phyloP scores from a whole-genome alignment of 306 rosid genomes.

The Dalbergia oliveri region DNA sequence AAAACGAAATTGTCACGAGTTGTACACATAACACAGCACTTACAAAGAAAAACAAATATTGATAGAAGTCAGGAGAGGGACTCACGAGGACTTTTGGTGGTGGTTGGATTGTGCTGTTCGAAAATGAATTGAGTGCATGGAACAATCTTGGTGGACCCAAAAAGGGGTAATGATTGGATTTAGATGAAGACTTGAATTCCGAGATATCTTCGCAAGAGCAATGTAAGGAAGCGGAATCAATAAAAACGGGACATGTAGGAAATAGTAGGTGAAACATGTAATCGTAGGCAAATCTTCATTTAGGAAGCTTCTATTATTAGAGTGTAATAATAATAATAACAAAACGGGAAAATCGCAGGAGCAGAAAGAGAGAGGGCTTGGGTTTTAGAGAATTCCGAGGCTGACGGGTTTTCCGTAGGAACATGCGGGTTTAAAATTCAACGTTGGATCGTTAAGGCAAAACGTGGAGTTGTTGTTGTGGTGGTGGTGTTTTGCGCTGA shows the following conservation, averaged over 20 bases:
- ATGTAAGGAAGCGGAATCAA: not conserved
- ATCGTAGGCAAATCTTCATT: constrained; percentile 11
- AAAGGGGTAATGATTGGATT: constrained; percentile 5
- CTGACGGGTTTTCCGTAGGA: constrained; percentile 66
- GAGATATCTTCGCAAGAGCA: constrained; percentile 7
- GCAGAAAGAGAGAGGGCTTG: constrained; percentile 14
- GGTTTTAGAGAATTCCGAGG: constrained; percentile 56
- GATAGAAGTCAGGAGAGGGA: not conserved
- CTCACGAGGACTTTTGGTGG: constrained; percentile 3
- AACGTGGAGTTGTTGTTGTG: too few species aligned
- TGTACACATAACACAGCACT: too few species aligned
- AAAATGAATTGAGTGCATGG: constrained; percentile 14
- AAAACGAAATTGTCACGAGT: too few species aligned
- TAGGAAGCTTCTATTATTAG: constrained; percentile 42
- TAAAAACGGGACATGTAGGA: constrained; percentile 11
- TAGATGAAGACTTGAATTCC: not conserved
- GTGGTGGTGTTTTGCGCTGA: too few species aligned
- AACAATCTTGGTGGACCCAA: not conserved
- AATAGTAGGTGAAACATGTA: constrained; percentile 6
- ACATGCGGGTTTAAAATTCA: constrained; percentile 35
- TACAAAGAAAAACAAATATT: not conserved
- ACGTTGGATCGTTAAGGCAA: not conserved
- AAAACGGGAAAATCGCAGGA: constrained; percentile 18
- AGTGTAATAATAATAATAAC: constrained; percentile 21
- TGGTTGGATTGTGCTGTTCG: constrained; percentile 15